Evolutionary conservation across 306 rosid genomes (phyloP).

Genomic region (Quercus aquifolioides): DNA sequence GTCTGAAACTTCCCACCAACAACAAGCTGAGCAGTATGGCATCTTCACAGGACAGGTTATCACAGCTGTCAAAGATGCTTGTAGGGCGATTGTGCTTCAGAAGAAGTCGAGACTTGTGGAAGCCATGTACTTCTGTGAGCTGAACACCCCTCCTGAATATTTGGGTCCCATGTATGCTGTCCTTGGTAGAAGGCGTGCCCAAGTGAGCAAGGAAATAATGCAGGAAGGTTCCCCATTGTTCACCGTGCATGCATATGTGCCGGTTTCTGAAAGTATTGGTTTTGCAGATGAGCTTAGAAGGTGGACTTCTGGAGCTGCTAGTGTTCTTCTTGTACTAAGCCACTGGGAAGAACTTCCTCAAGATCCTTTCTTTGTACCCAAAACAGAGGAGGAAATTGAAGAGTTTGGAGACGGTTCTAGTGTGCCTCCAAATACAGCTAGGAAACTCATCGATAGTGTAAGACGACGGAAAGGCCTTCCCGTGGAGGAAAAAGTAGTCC

Average conservation of each 20-base stretch:
- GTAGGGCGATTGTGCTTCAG: conserved; percentile 79
- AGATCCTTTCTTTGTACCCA: conserved; percentile 94
- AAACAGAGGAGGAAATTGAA: conserved; percentile 85
- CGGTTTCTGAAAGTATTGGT: conserved; percentile 89
- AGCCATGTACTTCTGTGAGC: conserved; percentile 91
- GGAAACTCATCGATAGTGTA: conserved; percentile 72
- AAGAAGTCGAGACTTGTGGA: conserved; percentile 82
- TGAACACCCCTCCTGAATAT: conserved; percentile 70
- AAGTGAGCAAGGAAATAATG: conserved; percentile 83
- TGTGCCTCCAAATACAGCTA: conserved; percentile 86
- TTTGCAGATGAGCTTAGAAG: conserved; percentile 87
- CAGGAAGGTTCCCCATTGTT: conserved; percentile 95
- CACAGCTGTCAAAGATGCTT: conserved; percentile 81
- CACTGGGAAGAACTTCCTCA: conserved; percentile 89
- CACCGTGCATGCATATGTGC: conserved; percentile 86
- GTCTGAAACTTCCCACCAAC: conserved; percentile 45
- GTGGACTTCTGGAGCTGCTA: conserved; percentile 82
- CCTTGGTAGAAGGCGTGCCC: conserved; percentile 78
- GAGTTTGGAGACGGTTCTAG: conserved; percentile 96
- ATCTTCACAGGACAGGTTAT: conserved; percentile 79
- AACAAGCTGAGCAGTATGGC: conserved; percentile 66
- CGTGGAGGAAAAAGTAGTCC: conserved; percentile 90
- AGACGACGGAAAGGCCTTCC: conserved; percentile 85
- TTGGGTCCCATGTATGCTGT: conserved; percentile 90
- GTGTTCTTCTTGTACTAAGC: conserved; percentile 84